Conservation (phyloP, 495 filamentous ascomycete genomes). For the Aspergillus asperescens region DNA sequence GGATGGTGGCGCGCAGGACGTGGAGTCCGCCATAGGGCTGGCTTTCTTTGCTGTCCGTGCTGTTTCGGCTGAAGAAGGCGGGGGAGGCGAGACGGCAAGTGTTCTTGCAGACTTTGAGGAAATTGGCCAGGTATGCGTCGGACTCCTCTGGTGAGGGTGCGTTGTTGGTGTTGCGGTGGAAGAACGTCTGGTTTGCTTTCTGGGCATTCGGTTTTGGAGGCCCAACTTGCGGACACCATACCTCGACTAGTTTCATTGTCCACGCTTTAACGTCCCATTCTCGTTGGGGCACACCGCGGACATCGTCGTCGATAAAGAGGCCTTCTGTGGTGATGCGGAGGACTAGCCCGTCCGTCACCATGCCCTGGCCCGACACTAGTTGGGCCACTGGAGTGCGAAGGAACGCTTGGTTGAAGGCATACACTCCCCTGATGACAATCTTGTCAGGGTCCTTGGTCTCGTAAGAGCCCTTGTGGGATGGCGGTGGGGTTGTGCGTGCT, state of each 20-base stretch:
- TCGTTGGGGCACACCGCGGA: slow-evolving; percentile 76
- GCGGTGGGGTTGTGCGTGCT: slow-evolving; percentile 78
- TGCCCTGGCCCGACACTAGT: slow-evolving; percentile 66
- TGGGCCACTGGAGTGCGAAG: slow-evolving; percentile 75
- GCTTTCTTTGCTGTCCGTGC: slow-evolving; percentile 16
- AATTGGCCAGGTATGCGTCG: slow-evolving; percentile 51
- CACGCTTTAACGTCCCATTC: slow-evolving; percentile 99
- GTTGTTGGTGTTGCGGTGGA: slow-evolving; percentile 23
- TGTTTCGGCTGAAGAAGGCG: slow-evolving; percentile 16
- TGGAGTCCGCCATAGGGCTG: slow-evolving; percentile 45
- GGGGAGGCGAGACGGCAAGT: slow-evolving; percentile 49
- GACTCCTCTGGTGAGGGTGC: slow-evolving; percentile 58
- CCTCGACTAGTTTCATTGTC: slow-evolving; percentile 88
- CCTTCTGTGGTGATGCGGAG: slow-evolving; percentile 83
- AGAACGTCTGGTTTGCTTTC: slow-evolving; percentile 32
- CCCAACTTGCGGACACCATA: slow-evolving; percentile 65
- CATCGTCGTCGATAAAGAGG: slow-evolving; percentile 92
- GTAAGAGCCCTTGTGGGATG: slow-evolving; percentile 69
- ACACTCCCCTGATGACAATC: slow-evolving; percentile 89
- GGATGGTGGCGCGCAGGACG: slow-evolving; percentile 71
- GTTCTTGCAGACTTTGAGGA: slow-evolving; percentile 58
- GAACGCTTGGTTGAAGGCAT: slow-evolving; percentile 79
- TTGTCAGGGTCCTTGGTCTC: slow-evolving; percentile 86
- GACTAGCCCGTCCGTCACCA: slow-evolving; percentile 80
- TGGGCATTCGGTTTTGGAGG: slow-evolving; percentile 16